phyloP scores from a whole-genome alignment of 768 basidiomycete species.

The Lactifluus hygrophoroides region DNA sequence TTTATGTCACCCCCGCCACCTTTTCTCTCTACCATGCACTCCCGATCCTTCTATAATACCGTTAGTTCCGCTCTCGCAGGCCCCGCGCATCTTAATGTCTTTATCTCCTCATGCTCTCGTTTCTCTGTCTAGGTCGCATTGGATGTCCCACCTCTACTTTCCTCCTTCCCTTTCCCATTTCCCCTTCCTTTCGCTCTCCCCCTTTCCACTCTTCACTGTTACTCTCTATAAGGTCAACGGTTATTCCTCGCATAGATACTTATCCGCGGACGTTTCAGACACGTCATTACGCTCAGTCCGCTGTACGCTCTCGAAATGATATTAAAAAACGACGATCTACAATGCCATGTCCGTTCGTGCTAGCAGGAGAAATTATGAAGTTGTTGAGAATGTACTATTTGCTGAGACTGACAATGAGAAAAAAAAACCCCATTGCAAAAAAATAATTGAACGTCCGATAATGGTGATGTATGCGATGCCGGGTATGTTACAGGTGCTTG shows the following conservation, averaged over 20 bases:
- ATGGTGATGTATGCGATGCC: not conserved
- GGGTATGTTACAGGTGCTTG: no score
- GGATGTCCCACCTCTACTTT: slow-evolving; percentile 27
- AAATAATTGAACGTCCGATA: no score
- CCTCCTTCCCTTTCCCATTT: not conserved
- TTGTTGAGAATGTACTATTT: not conserved
- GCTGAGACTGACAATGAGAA: not conserved
- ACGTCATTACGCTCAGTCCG: slow-evolving; percentile 19
- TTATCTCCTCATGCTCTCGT: slow-evolving; percentile 1
- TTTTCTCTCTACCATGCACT: not conserved
- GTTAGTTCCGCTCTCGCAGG: not conserved
- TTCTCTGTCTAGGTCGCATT: slow-evolving; percentile 3
- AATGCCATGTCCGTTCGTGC: slow-evolving; percentile 16
- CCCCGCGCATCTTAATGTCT: slow-evolving; percentile 5
- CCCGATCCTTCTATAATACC: slow-evolving; percentile 4
- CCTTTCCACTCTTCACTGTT: not conserved
- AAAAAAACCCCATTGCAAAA: not conserved
- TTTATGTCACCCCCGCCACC: not conserved
- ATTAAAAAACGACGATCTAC: slow-evolving; percentile 13
- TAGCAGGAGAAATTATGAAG: not conserved
- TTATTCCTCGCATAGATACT: slow-evolving; percentile 17
- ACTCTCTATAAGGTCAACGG: slow-evolving; percentile 9
- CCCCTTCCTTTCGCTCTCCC: not conserved
- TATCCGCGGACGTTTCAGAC: slow-evolving; percentile 18
- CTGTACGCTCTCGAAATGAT: slow-evolving; percentile 23